Percentiles rank a stretch among this genome's conserved stretches.
Conservation (phyloP, 108 stramenopile species). For the Phaeodactylum tricornutum region DNA sequence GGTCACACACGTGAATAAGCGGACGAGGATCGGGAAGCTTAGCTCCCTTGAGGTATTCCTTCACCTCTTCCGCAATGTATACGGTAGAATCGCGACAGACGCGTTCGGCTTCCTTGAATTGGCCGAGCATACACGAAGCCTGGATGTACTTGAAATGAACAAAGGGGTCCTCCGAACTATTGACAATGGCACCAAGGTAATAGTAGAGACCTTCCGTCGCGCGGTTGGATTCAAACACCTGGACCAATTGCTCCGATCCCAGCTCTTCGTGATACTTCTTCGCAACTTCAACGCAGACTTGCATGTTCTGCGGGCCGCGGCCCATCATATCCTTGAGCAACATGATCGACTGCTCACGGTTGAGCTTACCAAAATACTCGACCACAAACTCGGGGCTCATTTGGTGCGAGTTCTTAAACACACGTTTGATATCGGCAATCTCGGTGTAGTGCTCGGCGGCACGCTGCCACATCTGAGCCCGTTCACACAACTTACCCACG, state of each 20-base stretch:
- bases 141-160: slow-evolving; percentile 99
- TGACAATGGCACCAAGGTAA: slow-evolving; percentile 94
- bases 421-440: slow-evolving; percentile 97
- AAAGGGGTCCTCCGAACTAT: slow-evolving; percentile 90
- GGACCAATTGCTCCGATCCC: slow-evolving; percentile 85
- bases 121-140: slow-evolving; percentile 88
- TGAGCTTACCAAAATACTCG: slow-evolving; percentile 93
- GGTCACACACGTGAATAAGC: slow-evolving; percentile 99
- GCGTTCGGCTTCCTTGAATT: slow-evolving; percentile 97
- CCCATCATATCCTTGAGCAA: slow-evolving; percentile 95
- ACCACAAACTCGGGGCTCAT: slow-evolving; percentile 97
- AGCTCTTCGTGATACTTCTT: slow-evolving; percentile 99
- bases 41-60: slow-evolving; percentile 96
- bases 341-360: slow-evolving; percentile 86
- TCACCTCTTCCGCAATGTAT: slow-evolving; percentile 96
- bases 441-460: slow-evolving; percentile 99
- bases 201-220: slow-evolving; percentile 96
- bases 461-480: slow-evolving; percentile 97
- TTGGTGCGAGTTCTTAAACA: slow-evolving; percentile 92
- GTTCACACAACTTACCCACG: slow-evolving; percentile 97
- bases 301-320: slow-evolving; percentile 89
- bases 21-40: slow-evolving; percentile 99
- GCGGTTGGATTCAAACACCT: slow-evolving; percentile 95
- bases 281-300: slow-evolving; percentile 93
- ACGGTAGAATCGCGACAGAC: slow-evolving; percentile 99